Base-by-base conservation (phyloP, 106 monocot species). In the Platanthera guangdongensis region DNA sequence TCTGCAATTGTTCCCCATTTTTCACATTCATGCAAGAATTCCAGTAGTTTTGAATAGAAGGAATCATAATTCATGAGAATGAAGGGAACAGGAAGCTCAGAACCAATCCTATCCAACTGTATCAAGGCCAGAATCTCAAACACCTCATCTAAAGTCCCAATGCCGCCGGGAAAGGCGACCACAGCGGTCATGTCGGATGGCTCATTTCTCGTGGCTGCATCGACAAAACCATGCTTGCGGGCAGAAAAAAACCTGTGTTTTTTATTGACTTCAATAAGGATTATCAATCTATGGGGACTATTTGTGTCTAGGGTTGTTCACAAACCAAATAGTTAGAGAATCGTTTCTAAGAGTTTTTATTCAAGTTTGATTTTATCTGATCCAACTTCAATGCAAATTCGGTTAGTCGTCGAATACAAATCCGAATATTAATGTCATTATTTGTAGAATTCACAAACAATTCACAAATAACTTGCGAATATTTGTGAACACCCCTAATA, bases 51-150 rank as follows among this genome's bases (percentile, higher is more conserved):
- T 0, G 94, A 80, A 57, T 99, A 99, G 75, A 88, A 99, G 47
- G 84, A 87, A 69, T 90, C 91, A 72, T 99, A 99, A 75, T 99
- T 94, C 76, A 99, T 55, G 47, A 99, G 87, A 18, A 99, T 48
- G 79, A 99, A 99, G 0, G 97, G 97, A 50, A 99, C 86, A 0
- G 88, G 94, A 39, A 85, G 72, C 54, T 82, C 81, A 3, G 97
- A 99, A 0, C 97, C 94, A 3, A 99, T 90, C 65, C 97, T 85
- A 51, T 89, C 78, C 30, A 99, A 74, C 45, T 99, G 97, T 71
- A 99, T 86, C 73, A 99, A 70, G 1, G 94, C 83, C 53, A 99
- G 76, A 48, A 99, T 90, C 81, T 99, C 97, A 62, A 99, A 99
- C 16, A 88, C 71, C 78, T 99, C 97, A 78, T 99, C 97, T 39